Base-by-base conservation (phyloP, 1,139 yeast species). In the Wickerhamomyces sp. region DNA sequence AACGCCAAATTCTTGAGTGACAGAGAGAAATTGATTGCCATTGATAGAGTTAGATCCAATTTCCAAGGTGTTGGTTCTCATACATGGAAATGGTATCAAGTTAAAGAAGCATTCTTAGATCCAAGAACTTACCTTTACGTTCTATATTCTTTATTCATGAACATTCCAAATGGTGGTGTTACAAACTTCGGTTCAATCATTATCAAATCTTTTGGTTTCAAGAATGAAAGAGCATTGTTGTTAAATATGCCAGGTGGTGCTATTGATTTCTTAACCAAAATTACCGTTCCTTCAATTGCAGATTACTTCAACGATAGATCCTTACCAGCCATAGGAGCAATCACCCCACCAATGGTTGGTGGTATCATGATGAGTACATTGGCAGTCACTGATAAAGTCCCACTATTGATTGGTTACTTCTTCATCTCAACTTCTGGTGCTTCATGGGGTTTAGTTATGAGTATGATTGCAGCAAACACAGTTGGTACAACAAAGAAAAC, bases 61-160 rank as follows among this genome's bases (percentile, higher is more conserved):
- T 68, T 71, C 47, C 75, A 71, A 60, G 87, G 87, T 29, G 76
- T 78, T 53, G 85, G 84, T 42, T 75, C 75, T 56, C 70, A 66
- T 45, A 67, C 71, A 42, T 76, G 77, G 63, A 81, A 82, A 54
- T 64, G 58, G 59, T 63, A 75, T 46, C 88, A 82, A 58, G 66
- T 80, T 37, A 60, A 59, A 52, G 77, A 73, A 55, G 73, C 73
- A 1, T 50, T 71, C 27, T 45, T 45, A 9, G 77, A 73, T 45
- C 53, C 64, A 30, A 58, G 80, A 57, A 81, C 85, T 2, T 69
- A 78, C 56, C 54, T 80, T 13, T 43, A 42, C 41, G 35, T 44
- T 26, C 10, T 45, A 27, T 37, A 39, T 34, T 49, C 46, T 14
- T 14, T 46, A 29, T 57, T 54, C 23, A 55, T 44, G 27, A 41